Evolutionary conservation across 2,329 filamentous ascomycete genomes (phyloP).

Genomic region (Celoporthe dispersa): DNA sequence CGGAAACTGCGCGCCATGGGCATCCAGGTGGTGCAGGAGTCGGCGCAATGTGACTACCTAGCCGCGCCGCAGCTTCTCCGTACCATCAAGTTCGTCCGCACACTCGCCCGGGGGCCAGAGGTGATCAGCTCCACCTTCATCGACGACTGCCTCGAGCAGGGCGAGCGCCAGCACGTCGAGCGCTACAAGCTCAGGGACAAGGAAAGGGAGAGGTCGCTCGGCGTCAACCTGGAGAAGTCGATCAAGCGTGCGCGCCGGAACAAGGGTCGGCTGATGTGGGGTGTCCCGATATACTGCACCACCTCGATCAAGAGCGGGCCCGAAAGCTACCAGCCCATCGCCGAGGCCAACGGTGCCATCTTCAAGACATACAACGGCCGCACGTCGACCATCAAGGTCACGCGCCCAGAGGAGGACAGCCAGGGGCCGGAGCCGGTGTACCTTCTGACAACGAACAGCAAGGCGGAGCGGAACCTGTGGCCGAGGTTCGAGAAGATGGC

Average conservation of each 20-base stretch:
- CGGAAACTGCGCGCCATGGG: slow-evolving; percentile 82
- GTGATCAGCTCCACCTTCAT: slow-evolving; percentile 81
- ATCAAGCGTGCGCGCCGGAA: slow-evolving; percentile 75
- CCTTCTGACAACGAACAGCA: slow-evolving; percentile 71
- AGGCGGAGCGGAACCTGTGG: slow-evolving; percentile 77
- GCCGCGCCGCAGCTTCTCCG: slow-evolving; percentile 86
- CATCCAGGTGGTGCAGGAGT: slow-evolving; percentile 78
- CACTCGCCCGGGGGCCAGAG: slow-evolving; percentile 78
- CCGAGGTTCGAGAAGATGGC: slow-evolving; percentile 80
- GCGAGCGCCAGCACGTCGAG: slow-evolving; percentile 65
- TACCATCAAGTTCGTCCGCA: slow-evolving; percentile 91
- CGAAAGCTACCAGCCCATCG: slow-evolving; percentile 84
- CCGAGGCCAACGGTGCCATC: slow-evolving; percentile 84
- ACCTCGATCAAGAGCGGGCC: slow-evolving; percentile 78
- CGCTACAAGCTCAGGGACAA: slow-evolving; percentile 73
- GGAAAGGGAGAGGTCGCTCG: slow-evolving; percentile 72
- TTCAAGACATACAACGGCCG: slow-evolving; percentile 79
- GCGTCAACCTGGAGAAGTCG: slow-evolving; percentile 70
- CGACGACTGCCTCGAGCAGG: slow-evolving; percentile 72
- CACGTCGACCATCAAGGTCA: slow-evolving; percentile 68
- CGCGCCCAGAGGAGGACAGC: slow-evolving; percentile 64
- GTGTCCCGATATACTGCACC: slow-evolving; percentile 83
- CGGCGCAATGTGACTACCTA: slow-evolving; percentile 78
- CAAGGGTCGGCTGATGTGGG: slow-evolving; percentile 73
- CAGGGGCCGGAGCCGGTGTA: slow-evolving; percentile 76